Base-by-base conservation (phyloP, 352 stramenopile genomes). In the Phytophthora megakarya region DNA sequence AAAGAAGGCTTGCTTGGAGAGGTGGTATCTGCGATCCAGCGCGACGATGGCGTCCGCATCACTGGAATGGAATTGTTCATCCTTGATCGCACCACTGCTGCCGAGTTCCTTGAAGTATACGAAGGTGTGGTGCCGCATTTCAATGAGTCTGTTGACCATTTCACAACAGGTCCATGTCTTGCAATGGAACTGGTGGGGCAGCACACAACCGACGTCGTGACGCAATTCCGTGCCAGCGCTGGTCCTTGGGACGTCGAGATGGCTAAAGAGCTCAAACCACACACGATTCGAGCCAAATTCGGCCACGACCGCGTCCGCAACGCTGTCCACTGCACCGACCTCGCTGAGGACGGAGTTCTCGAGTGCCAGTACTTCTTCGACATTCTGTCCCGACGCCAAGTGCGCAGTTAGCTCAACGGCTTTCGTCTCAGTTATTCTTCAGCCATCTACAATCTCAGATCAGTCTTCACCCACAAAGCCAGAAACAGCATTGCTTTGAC, bases 301-400 rank as follows among this genome's bases (percentile, higher is more conserved):
- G 96, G 94, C 16, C 70, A 86, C 23, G 88, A 97, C 68, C 77
- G 80, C 37, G 82, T 97, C 46, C 77, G 81, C 37, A 98, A 97
- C 63, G 93, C 86, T 11, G 82, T 98, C 18, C 93, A 98, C 64
- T 98, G 92, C 82, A 98, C 95, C 0, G 95, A 98, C 62, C 67
- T 98, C 10, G 57, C 76, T 1, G 92, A 97, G 39, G 93, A 98
- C 71, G 92, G 92, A 23, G 67, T 88, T 16, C 74, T 95, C 26
- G 95, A 98, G 69, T 96, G 77, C 46, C 78, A 96, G 51, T 98
- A 97, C 68, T 98, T 98, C 64, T 98, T 98, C 67, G 85, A 97
- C 61, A 89, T 98, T n/a, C 72, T 98, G 21, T 91, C 91, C 37
- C 74, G 83, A 42, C 81, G 81, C 22, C 72, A 90, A 57, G 45